Evolutionary conservation across 306 rosid species (phyloP), one percentile per base, ranked within the genome.

Genomic region (Gynostemma pentaphyllum): DNA sequence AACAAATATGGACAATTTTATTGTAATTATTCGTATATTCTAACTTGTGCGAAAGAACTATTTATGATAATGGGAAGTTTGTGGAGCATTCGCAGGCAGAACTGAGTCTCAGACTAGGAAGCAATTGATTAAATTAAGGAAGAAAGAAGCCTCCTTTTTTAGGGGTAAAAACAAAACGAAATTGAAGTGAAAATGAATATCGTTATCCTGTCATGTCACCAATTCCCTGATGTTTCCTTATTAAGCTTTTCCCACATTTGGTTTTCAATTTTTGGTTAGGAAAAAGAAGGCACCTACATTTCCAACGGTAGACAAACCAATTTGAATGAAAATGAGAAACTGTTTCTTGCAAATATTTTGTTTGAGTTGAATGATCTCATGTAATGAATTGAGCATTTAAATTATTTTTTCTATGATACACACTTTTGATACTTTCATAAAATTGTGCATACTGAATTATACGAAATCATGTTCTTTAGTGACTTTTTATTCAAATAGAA

Each of bases 291-390:
- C 62, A 16, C 18, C 42, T 13, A n/a, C 19, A 45, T 4, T 21
- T 9, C 32, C 10, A 55, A 55, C 62, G 66, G 48, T 61, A 6
- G 56, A 6, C 14, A n/a, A 55, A 6, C 41, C 21, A 16, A 19
- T 24, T n/a, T 29, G 0, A 10, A 56, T 56, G 63, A 34, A 56
- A 56, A 56, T 56, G 63, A 44, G 45, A 6, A 56, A 56, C 63
- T 56, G 63, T 56, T 56, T 28, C 63, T 18, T 34, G 45, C 44
- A 32, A 56, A 56, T 56, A 56, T n/a, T n/a, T n/a, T n/a, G n/a
- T n/a, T n/a, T n/a, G n/a, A n/a, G n/a, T n/a, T n/a, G n/a, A n/a
- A n/a, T n/a, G n/a, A n/a, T n/a, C n/a, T n/a, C n/a, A n/a, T n/a
- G n/a, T n/a, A n/a, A n/a, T n/a, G n/a, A n/a, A n/a, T n/a, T n/a